phyloP scores from a whole-genome alignment of 73 alveolate species.

The Tetrahymena borealis region DNA sequence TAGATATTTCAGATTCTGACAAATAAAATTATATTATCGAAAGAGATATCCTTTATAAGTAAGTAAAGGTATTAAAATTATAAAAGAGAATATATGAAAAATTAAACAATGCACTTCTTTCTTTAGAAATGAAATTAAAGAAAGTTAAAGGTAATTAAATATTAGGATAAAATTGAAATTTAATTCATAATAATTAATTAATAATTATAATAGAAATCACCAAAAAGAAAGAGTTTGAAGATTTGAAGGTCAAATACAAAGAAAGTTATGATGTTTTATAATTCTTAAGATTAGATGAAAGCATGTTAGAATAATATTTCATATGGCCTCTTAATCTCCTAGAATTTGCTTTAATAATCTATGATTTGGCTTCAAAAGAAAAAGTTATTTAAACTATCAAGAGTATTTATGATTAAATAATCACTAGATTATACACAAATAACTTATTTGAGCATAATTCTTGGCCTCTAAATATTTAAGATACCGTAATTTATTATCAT shows the following conservation, averaged over 20 bases:
- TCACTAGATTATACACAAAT: background rate
- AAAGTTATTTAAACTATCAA: background rate
- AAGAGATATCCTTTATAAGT: background rate
- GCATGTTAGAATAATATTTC: background rate
- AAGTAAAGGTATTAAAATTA: background rate
- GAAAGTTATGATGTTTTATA: background rate
- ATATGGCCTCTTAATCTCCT: background rate
- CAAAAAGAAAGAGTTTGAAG: background rate
- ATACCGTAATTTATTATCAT: background rate
- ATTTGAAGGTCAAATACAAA: background rate
- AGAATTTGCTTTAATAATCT: background rate
- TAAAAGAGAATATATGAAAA: background rate
- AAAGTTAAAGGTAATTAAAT: background rate
- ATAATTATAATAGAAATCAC: background rate
- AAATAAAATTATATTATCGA: background rate
- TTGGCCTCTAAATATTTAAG: background rate
- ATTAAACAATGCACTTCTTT: background rate
- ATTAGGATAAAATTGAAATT: too few relatives aligned
- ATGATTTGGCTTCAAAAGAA: background rate
- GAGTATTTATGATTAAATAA: background rate
- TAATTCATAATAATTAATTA: background rate
- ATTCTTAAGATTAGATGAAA: background rate
- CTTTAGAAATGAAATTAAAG: background rate
- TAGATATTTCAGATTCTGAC: background rate
- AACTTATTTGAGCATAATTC: background rate